These are phyloP conservation scores for Apiotrichum laibachii DNA, from an alignment of 1,284 basidiomycete genomes.

Conservation along the genomic window DNA sequence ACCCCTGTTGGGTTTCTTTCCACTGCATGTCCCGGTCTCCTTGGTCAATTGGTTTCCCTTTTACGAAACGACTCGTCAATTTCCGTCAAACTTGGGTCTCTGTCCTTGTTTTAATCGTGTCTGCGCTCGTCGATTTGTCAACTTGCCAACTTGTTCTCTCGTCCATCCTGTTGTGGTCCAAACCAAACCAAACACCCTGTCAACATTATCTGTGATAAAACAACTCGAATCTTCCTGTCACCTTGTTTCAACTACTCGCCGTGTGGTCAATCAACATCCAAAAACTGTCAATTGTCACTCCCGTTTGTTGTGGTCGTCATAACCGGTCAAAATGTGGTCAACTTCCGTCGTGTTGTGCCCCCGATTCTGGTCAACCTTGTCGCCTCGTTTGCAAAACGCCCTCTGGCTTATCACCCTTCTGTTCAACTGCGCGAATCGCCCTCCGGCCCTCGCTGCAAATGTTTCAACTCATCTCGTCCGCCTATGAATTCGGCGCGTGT, in stretches of 20 bases:
- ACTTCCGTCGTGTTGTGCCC: neutral
- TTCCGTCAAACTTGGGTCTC: neutral
- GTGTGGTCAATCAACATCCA: neutral
- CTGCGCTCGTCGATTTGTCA: constrained; percentile 9
- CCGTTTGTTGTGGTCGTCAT: constrained; percentile 2
- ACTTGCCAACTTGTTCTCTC: neutral
- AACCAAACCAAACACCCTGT: neutral
- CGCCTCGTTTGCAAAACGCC: constrained; percentile 2
- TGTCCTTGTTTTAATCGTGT: constrained; percentile 7
- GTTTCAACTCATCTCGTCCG: constrained; percentile 18
- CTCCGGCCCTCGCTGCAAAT: constrained; percentile 9
- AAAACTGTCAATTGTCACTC: constrained; percentile 3
- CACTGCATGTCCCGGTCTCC: neutral
- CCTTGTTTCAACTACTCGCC: constrained; percentile 1
- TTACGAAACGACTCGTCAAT: constrained; percentile 1
- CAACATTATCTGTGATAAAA: neutral
- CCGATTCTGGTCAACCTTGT: constrained; percentile 3
- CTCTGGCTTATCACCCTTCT: constrained; percentile 4
- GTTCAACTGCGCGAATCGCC: constrained; percentile 4
- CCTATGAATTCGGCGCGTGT: constrained; percentile 31
- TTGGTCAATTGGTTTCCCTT: constrained; percentile 1
- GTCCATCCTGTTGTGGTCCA: constrained; percentile 2
- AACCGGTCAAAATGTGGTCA: neutral
- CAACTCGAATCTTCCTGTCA: neutral
- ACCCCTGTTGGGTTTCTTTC: neutral